Conservation (phyloP, 768 basidiomycete genomes). For the Amanita pseudoporphyria region DNA sequence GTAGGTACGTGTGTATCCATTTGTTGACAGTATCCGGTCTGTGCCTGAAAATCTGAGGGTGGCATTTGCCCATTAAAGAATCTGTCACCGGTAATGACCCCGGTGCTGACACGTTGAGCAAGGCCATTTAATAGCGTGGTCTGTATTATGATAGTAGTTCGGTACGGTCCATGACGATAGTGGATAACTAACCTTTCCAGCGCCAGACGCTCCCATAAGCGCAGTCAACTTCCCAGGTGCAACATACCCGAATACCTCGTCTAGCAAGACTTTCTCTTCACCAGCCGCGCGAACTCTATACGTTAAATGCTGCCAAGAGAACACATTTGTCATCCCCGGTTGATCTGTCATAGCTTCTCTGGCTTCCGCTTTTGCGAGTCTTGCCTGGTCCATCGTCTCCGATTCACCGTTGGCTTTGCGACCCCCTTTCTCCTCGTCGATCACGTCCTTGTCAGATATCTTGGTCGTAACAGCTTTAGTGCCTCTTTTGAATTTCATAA, state of each 20-base stretch:
- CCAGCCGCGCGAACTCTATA: constrained; percentile 54
- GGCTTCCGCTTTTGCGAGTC: constrained; percentile 14
- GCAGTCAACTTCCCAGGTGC: constrained; percentile 75
- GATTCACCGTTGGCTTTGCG: not conserved
- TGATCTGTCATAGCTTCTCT: constrained; percentile 28
- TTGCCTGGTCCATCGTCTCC: constrained; percentile 8
- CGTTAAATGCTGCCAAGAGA: constrained; percentile 70
- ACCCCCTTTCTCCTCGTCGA: constrained; percentile 26
- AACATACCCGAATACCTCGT: constrained; percentile 73
- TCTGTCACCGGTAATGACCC: constrained; percentile 40
- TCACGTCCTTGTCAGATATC: constrained; percentile 19
- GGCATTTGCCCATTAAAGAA: constrained; percentile 45
- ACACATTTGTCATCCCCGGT: constrained; percentile 45
- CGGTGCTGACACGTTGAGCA: constrained; percentile 37
- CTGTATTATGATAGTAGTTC: constrained; percentile 16
- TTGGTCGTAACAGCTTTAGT: constrained; percentile 23
- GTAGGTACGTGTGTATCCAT: constrained; percentile 72
- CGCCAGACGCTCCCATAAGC: constrained; percentile 55
- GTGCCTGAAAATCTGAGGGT: constrained; percentile 51
- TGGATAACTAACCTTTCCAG: constrained; percentile 33
- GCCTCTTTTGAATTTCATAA: constrained; percentile 62
- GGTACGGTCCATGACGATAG: constrained; percentile 3
- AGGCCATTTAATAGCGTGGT: constrained; percentile 53
- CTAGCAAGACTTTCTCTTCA: constrained; percentile 42
- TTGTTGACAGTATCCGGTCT: constrained; percentile 84